phyloP scores from a whole-genome alignment of 108 stramenopile genomes.

The Skeletonema potamos region DNA sequence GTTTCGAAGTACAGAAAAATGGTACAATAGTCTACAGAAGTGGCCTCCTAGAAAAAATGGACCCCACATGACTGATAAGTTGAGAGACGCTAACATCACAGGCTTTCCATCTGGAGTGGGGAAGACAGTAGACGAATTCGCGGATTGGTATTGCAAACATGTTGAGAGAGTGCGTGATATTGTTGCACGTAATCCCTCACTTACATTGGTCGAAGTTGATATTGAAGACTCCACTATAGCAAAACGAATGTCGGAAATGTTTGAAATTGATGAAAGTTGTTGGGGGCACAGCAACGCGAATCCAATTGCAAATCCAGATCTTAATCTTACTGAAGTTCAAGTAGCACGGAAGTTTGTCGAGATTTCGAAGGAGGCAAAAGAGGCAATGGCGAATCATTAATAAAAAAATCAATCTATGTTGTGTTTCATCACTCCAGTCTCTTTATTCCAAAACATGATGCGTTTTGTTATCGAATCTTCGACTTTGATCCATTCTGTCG shows the following conservation, averaged over 20 bases:
- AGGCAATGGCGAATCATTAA: not conserved
- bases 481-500: constrained; percentile 21
- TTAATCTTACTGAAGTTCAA: not conserved
- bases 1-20: constrained; percentile 21
- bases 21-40: constrained; percentile 19
- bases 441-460: constrained; percentile 38
- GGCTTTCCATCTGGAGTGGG: constrained; percentile 27
- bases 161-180: constrained; percentile 13
- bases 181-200: constrained; percentile 19
- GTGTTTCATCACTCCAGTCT: constrained; percentile 42
- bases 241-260: constrained; percentile 4
- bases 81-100: constrained; percentile 14
- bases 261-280: constrained; percentile 24
- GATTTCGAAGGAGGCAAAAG: not conserved
- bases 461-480: constrained; percentile 22
- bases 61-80: not conserved
- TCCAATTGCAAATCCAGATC: not conserved
- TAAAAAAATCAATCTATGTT: not conserved
- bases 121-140: constrained; percentile 7
- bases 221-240: constrained; percentile 5
- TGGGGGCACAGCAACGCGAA: constrained; percentile 32
- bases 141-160: constrained; percentile 23
- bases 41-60: constrained; percentile 12
- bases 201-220: constrained; percentile 26
- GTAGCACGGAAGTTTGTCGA: not conserved